Base-by-base conservation (phyloP, 2,329 filamentous ascomycete genomes). In the Diaporthe sp. region DNA sequence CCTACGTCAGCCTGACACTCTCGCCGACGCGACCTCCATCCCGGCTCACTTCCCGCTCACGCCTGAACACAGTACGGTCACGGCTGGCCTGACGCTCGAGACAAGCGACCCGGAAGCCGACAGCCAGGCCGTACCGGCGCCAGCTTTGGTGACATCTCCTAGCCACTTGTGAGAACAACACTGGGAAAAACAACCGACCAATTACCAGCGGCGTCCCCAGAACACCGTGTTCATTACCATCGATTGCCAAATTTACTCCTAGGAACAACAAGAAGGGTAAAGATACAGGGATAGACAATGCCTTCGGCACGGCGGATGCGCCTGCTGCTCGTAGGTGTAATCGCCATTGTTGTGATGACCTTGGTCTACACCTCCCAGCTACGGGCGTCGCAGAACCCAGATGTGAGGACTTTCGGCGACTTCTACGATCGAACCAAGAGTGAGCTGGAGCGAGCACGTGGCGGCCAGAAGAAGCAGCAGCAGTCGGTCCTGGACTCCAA, bases 321-420 rank as follows among this genome's bases (percentile, higher is more conserved):
- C 81, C 86, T 93, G 79, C 86, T 95, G 74, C 86, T 91, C 78
- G 86, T 96, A 80, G 87, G 93, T 74, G 87, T 92, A 74, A 79
- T 95, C 79, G 87, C 92, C 78, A 87, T 90, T 75, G 84, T 96
- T 76, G 85, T 96, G 79, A 88, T 92, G 61, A 86, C 93, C 73
- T 87, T 97, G 79, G 95, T 96, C 86, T 92, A 95, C 82, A 93
- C 92, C 28, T 89, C 89, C n/a, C 88, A 88, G 67, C 85, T 90
- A 71, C 88, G 89, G 74, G 86, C 89, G 68, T 86, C 87, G 46
- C 83, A 85, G 76, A 86, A 86, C 65, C 88, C 84, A 58, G 88
- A 89, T 79, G 79, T 80, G 42, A 82, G 81, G 69, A 84, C 85
- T 49, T 79, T 87, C 2, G 85, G 87, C 58, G 90, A 90, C 79